Evolutionary conservation across 1,284 basidiomycete genomes (phyloP).

Genomic region (Austropuccinia psidii): DNA sequence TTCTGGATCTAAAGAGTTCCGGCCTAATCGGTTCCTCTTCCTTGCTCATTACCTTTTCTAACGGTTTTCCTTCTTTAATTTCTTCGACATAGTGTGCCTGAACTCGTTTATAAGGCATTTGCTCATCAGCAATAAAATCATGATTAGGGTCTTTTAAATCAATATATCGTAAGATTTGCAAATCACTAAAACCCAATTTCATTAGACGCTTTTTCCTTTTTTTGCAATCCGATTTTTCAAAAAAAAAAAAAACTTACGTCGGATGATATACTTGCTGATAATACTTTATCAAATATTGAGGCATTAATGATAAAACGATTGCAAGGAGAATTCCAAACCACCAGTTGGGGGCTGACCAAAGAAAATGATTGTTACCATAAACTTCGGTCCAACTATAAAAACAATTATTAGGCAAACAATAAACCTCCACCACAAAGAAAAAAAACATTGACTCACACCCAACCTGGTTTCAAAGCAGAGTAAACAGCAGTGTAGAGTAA

Average conservation of each 20-base stretch:
- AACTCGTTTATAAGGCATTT: conserved; percentile 33
- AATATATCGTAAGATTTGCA: conserved; percentile 58
- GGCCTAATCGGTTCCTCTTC: not conserved
- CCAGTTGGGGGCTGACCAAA: conserved; percentile 81
- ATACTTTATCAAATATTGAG: conserved; percentile 71
- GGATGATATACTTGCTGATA: conserved; percentile 66
- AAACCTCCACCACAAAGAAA: not conserved
- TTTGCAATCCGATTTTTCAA: not conserved
- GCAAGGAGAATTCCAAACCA: conserved; percentile 74
- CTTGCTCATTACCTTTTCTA: not conserved
- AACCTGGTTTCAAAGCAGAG: conserved; percentile 30
- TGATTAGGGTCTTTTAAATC: conserved; percentile 8
- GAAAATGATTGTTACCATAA: conserved; percentile 55
- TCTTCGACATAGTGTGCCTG: conserved; percentile 9
- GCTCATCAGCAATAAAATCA: conserved; percentile 31
- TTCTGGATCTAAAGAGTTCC: conserved; percentile 1
- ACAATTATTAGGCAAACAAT: not conserved
- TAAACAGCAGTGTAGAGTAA: conserved; percentile 76
- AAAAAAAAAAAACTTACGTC: conserved; percentile 3
- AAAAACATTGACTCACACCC: conserved; percentile 16
- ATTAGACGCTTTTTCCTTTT: not conserved
- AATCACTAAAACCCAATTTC: conserved; percentile 54
- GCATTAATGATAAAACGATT: conserved; percentile 63
- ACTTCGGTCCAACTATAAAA: conserved; percentile 46
- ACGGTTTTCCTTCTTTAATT: not conserved